These are phyloP conservation scores for Penicillium sp. DNA, from an alignment of 2,329 filamentous ascomycete species.

Conservation along the genomic window DNA sequence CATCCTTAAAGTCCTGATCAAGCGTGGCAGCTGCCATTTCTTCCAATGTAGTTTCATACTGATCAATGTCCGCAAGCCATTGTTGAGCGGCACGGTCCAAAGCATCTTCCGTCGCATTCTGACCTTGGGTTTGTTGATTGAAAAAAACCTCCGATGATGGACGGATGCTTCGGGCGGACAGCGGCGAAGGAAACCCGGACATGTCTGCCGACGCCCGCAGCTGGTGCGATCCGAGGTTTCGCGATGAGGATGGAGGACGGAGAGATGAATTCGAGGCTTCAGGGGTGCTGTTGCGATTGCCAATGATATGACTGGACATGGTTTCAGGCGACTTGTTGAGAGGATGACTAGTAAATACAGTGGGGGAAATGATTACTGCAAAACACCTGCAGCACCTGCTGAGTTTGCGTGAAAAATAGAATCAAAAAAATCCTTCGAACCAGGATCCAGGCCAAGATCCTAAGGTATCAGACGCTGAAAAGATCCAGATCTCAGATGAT, in stretches of 20 bases:
- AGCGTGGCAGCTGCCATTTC: conserved; percentile 99
- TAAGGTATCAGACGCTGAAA: conserved; percentile 20
- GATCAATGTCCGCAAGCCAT: conserved; percentile 98
- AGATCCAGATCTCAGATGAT: conserved; percentile 30
- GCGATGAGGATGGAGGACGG: conserved; percentile 79
- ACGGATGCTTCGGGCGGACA: conserved; percentile 74
- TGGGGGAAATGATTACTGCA: conserved; percentile 39
- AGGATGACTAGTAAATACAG: conserved; percentile 35
- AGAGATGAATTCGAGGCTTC: conserved; percentile 80
- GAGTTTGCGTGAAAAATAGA: conserved; percentile 47
- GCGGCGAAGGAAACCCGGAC: conserved; percentile 72
- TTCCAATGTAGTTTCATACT: conserved; percentile 97
- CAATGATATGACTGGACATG: conserved; percentile 65
- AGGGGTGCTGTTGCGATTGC: conserved; percentile 95
- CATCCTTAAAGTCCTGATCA: conserved; percentile 99
- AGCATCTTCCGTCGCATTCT: conserved; percentile 72
- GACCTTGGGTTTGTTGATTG: conserved; percentile 69
- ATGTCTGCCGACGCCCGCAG: conserved; percentile 95
- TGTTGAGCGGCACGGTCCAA: conserved; percentile 94
- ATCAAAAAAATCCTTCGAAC: conserved; percentile 20
- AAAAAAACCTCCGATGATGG: conserved; percentile 93
- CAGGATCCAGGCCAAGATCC: conserved; percentile 16
- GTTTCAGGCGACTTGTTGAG: conserved; percentile 19
- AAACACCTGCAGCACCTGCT: conserved; percentile 78
- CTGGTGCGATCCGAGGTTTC: conserved; percentile 75